These are phyloP conservation scores for Coemansia sp. DNA, from an alignment of 192 early-diverging fungal genomes.

Conservation along the genomic window DNA sequence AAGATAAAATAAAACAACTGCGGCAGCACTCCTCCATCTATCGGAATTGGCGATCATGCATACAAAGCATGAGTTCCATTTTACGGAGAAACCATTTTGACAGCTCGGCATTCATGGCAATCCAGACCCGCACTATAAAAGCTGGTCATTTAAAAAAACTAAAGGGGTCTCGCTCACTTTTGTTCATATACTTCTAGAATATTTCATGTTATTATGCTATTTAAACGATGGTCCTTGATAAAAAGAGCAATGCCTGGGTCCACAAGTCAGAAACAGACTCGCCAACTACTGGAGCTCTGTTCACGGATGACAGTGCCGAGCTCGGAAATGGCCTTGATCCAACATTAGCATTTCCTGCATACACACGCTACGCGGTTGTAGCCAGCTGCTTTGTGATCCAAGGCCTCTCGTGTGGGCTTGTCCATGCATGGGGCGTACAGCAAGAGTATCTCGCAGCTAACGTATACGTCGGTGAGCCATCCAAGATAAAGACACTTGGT, in stretches of 20 bases:
- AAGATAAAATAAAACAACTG: neutral
- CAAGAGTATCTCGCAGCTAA: slow-evolving; percentile 43
- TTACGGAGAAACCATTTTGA: neutral
- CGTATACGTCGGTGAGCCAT: slow-evolving; percentile 20
- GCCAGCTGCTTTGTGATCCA: slow-evolving; percentile 46
- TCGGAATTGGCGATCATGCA: neutral
- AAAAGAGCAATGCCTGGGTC: neutral
- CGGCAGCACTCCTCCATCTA: neutral
- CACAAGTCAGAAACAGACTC: neutral
- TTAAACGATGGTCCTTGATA: neutral
- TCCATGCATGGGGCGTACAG: slow-evolving; percentile 53
- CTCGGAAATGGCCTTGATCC: neutral
- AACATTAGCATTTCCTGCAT: slow-evolving; percentile 14
- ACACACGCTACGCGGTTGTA: slow-evolving; percentile 41
- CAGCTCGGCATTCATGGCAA: neutral
- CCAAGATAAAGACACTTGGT: slow-evolving; percentile 30
- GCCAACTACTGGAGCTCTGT: neutral
- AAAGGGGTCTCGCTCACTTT: neutral
- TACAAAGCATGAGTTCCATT: neutral
- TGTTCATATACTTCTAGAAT: neutral
- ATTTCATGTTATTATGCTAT: neutral
- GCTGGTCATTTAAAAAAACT: neutral
- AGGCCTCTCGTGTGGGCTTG: slow-evolving; percentile 37
- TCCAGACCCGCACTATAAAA: neutral
- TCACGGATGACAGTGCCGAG: neutral